These are phyloP conservation scores for Eimeria maxima DNA, from an alignment of 169 alveolate genomes.

Conservation along the genomic window DNA sequence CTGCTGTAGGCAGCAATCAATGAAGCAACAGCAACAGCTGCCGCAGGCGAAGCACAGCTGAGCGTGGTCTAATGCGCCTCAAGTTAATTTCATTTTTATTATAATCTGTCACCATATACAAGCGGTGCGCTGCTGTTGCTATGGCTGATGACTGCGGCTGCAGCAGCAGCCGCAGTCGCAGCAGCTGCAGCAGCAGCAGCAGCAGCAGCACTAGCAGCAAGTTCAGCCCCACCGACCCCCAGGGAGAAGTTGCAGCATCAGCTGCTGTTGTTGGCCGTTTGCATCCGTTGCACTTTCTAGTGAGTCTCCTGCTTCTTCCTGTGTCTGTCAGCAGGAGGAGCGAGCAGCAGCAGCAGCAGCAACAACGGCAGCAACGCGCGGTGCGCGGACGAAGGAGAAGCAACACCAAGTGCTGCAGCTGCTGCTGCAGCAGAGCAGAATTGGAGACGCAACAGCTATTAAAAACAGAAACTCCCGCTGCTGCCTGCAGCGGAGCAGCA, in stretches of 20 bases:
- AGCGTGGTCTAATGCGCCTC: not conserved
- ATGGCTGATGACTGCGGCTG: not conserved
- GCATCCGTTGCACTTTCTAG: constrained; percentile 18
- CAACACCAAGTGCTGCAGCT: constrained; percentile 51
- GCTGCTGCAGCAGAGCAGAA: not conserved
- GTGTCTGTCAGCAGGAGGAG: constrained; percentile 53
- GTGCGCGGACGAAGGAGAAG: constrained; percentile 13
- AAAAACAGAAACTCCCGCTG: not conserved
- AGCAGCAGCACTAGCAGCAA: constrained; percentile 52
- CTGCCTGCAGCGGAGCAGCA: constrained; percentile 36
- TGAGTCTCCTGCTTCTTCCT: not conserved
- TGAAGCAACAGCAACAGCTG: constrained; percentile 3
- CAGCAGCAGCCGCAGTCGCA: not conserved
- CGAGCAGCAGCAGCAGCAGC: constrained; percentile 68
- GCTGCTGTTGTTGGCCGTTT: constrained; percentile 38
- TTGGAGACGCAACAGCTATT: not conserved
- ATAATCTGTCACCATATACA: not conserved
- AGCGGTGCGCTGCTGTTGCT: not conserved
- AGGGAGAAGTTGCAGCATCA: constrained; percentile 7
- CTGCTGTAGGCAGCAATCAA: not conserved
- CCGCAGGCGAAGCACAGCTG: not conserved
- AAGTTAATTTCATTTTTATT: not conserved
- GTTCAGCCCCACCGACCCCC: constrained; percentile 48
- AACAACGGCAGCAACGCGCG: constrained; percentile 28
- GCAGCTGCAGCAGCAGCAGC: constrained; percentile 64